Base-by-base conservation (phyloP, 2,329 filamentous ascomycete genomes). In the Metarhizium brunneum region DNA sequence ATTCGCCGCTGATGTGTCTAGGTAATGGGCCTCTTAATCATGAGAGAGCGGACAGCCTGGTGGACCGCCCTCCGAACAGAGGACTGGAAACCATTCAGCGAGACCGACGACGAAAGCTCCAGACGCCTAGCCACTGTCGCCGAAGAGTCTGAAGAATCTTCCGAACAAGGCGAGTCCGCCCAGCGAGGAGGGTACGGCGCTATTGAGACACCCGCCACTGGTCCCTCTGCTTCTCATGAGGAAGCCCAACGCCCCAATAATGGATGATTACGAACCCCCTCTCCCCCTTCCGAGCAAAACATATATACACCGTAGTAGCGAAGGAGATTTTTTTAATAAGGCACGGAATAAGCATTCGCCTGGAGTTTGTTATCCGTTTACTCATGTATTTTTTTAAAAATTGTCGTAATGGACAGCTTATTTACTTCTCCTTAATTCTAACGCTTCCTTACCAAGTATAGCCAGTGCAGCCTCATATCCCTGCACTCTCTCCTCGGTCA, bases 401-500 rank as follows among this genome's bases (percentile, higher is more conserved):
- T n/a, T 10, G 14, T n/a, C 32, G 7, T 36, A 20, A 16, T 40
- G 8, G 10, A 20, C 29, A 14, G 48, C 51, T 55, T 53, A 47
- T 55, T 56, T 64, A 54, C 60, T 64, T 57, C 65, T 63, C 42
- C 64, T 60, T 54, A 61, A 56, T 56, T 68, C 63, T 10, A 64
- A 59, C 16, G 85, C 86, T 62, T 88, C 85, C 55, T 78, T 76
- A 52, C 82, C 82, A 60, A 91, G 72, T 64, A 76, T 76, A 60
- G 78, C 78, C 59, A 92, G 69, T 13, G 86, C 86, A 35, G 68
- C 63, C 63, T 82, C 78, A 57, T 83, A 83, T 40, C 65, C 66
- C 50, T 69, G 66, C 10, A 81, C 66, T 56, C 73, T 73, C 50
- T 72, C 73, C 61, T 80, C 76, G 13, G 62, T 63, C 62, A 82